Evolutionary conservation across 108 stramenopile genomes (phyloP), one percentile per base, ranked within the genome.

Genomic region (Cyclotella kingstonii): DNA sequence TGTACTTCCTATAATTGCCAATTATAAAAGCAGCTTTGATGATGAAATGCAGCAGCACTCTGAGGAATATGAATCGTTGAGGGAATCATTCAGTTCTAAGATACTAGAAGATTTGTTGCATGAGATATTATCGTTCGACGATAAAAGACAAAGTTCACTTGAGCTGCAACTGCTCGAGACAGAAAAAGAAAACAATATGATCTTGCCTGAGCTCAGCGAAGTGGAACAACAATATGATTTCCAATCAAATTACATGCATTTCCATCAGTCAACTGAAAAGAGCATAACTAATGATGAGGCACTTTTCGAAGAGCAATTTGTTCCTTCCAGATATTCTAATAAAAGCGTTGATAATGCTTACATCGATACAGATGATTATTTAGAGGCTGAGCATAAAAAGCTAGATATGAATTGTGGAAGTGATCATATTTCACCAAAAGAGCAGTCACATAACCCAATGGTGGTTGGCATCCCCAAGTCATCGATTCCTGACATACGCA

Each of bases 121-220:
- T 50, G 90, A 92, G 50, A 97, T 97, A 94, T 94, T 94, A 38
- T 87, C 91, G 19, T 97, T 94, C 67, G 93, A 94, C 54, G 85
- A 90, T 52, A 80, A 87, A 69, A 82, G 87, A 65, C 78, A 81
- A 52, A 85, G 82, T 54, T 87, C 90, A 19, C 49, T 94, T 41
- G 89, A 93, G 65, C 72, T 84, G 50, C 61, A 86, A 51, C 80
- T 96, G 17, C 66, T 82, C 38, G 86, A 94, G 38, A 88, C 84
- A 38, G 90, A 87, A 74, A 86, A 87, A 12, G 84, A 88, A 52
- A 84, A 90, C 55, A 87, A 89, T 64, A 85, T 86, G 10, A 88
- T 91, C 4, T 84, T 89, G 4, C 79, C 83, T 19, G 58, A 84
- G 17, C 90, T 87, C 10, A 92, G 90, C 76, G 81, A 80, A 43